Base-by-base conservation (phyloP, 2,329 filamentous ascomycete species). In the Trichoderma hamatum region DNA sequence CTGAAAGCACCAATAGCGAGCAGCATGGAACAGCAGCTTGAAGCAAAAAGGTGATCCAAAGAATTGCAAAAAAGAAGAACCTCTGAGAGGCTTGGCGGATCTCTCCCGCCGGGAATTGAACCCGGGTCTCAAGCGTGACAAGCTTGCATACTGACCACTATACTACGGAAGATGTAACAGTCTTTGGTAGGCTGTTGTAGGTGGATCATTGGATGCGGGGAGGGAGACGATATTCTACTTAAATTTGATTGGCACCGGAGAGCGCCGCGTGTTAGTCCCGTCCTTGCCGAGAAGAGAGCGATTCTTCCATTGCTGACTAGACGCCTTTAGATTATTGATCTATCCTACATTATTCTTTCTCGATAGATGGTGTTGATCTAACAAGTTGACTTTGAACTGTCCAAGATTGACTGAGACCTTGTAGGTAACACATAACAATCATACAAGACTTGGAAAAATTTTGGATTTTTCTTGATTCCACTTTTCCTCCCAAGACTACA, bases 101-200 rank as follows among this genome's bases (percentile, higher is more conserved):
- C 63, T 66, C 63, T 66, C 63, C 63, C 63, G 63, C 63, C 63
- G 63, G 63, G 63, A 66, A 66, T 66, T 66, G 63, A 66, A 66
- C 63, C 63, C 63, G 63, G 63, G 63, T 66, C 63, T 66, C 63
- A 66, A 66, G 63, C 63, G 63, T 66, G 63, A 66, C 63, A 66
- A 66, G 63, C 63, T 66, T 66, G 63, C 63, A 66, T 66, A 66
- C 63, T 66, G 63, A 66, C 63, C 63, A 66, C 63, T 66, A 66
- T 66, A 66, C 63, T 66, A 66, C 63, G 63, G 63, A 66, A 66
- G 63, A 66, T 66, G n/a, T 56, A 13, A 26, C 61, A 52, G 51
- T 49, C 46, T 32, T 52, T 39, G 21, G 14, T 28, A 26, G 46
- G 61, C 61, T 39, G 61, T 54, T 58, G 63, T 66, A 66, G 63